Evolutionary conservation across 2,329 filamentous ascomycete species (phyloP).

Genomic region (Nothophoma quercina): DNA sequence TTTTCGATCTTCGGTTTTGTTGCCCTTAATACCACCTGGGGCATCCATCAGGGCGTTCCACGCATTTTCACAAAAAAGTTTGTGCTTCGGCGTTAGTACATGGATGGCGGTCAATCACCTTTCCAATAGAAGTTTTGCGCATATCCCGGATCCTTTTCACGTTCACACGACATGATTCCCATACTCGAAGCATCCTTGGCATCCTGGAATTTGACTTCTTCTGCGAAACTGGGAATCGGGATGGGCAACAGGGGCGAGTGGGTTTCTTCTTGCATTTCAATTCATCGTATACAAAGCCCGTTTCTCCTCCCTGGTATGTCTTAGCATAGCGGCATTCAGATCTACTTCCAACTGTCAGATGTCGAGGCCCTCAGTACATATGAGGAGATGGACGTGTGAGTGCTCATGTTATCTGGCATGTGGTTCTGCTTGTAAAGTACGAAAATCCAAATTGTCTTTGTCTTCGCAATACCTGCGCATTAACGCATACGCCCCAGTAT

Average conservation of each 20-base stretch:
- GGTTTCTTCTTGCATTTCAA: constrained; percentile 36
- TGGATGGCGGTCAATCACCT: constrained; percentile 32
- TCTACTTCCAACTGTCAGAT: constrained; percentile 16
- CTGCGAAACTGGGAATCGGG: constrained; percentile 19
- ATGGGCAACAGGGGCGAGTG: constrained; percentile 35
- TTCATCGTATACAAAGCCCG: constrained; percentile 1
- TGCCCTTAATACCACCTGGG: constrained; percentile 30
- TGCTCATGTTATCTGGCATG: constrained; percentile 1
- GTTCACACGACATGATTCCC: constrained; percentile 35
- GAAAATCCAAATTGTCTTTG: constrained; percentile 21
- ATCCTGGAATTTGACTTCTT: constrained; percentile 22
- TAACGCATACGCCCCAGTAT: too few species aligned
- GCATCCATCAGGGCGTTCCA: constrained; percentile 27
- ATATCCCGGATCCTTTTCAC: constrained; percentile 31
- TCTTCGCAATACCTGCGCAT: neutral
- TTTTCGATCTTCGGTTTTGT: constrained; percentile 25
- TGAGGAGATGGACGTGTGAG: constrained; percentile 7
- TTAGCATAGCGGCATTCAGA: constrained; percentile 40
- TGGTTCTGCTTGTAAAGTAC: constrained; percentile 33
- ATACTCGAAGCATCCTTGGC: constrained; percentile 37
- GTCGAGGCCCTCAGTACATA: constrained; percentile 25
- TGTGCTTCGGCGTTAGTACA: constrained; percentile 41
- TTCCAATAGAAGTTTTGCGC: constrained; percentile 34
- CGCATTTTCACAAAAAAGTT: constrained; percentile 42
- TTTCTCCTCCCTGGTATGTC: constrained; percentile 17